Base-by-base conservation (phyloP, 371 early-diverging fungal genomes). In the Sporodiniella umbellata region DNA sequence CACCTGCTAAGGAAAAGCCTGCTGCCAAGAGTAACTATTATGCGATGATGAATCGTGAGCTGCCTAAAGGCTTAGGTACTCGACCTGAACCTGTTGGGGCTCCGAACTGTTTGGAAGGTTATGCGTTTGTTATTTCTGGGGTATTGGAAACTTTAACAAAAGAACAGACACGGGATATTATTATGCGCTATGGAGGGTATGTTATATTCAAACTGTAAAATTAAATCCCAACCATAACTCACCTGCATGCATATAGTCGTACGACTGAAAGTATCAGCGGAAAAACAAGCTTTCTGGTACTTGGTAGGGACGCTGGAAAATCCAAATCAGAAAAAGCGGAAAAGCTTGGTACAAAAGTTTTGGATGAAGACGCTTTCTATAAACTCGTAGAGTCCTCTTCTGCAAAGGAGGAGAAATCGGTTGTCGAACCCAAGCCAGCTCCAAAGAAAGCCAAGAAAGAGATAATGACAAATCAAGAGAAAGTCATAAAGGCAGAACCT, bases 51-150 rank as follows among this genome's bases (percentile, higher is more conserved):
- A 71, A 69, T 23, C 64, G 71, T 43, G 68, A 78, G 7, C 80
- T 77, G 4, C 89, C 90, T 0, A 60, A 69, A 17, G 83, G 86
- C 2, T 78, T 87, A 1, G 93, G 92, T 15, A 80, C 87, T 14
- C 87, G 88, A 46, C 81, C 85, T 39, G 66, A 88, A 7, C 95
- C 95, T 5, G 78, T 76, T 14, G 95, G 95, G 7, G 81, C 73
- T 15, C 78, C 75, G 5, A 87, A 88, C 54, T 95, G 97, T 40
- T 72, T 96, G 6, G 64, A 60, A 17, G 91, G 89, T 6, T 55
- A 82, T 46, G 86, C 94, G 0, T 98, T 99, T 83, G 99, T 99
- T 0, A 80, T 95, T 26, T 92, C 95, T 3, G 99, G 99, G 28
- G 90, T 95, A 47, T 74, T 94, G 18, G 74, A 79, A 6, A 84